Evolutionary conservation across 768 basidiomycete genomes (phyloP).

Genomic region (Rhodotorula paludigena): DNA sequence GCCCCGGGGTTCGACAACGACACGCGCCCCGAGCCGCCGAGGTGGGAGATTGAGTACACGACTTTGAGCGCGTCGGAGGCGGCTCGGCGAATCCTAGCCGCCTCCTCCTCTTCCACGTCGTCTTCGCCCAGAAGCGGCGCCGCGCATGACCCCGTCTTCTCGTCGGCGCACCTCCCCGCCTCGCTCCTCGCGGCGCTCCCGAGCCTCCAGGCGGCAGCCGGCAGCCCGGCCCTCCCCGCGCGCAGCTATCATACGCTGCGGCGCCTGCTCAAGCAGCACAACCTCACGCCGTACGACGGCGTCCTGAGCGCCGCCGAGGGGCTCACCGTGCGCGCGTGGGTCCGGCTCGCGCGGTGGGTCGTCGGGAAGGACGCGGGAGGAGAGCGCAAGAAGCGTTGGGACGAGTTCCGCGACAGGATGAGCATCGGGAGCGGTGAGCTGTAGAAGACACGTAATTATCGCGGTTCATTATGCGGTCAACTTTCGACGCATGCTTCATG

Average conservation of each 20-base stretch:
- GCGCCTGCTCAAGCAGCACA: slow-evolving; percentile 44
- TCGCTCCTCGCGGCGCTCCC: slow-evolving; percentile 48
- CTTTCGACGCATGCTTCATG: no score
- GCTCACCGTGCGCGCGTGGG: slow-evolving; percentile 71
- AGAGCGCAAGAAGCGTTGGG: slow-evolving; percentile 60
- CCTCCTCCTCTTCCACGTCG: neutral
- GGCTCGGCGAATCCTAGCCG: neutral
- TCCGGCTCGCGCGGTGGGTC: slow-evolving; percentile 61
- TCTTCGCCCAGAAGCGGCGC: slow-evolving; percentile 10
- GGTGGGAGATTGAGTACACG: slow-evolving; percentile 61
- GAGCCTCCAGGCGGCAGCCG: no score
- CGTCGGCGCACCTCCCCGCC: slow-evolving; percentile 33
- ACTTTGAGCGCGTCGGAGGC: slow-evolving; percentile 2
- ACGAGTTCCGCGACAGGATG: slow-evolving; percentile 68
- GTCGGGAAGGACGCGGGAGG: slow-evolving; percentile 46
- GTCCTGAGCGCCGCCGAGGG: slow-evolving; percentile 54
- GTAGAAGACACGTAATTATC: no score
- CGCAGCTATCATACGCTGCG: slow-evolving; percentile 55
- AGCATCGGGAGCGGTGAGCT: slow-evolving; percentile 54
- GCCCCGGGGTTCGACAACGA: neutral
- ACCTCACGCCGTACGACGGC: slow-evolving; percentile 60
- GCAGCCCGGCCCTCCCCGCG: slow-evolving; percentile 59
- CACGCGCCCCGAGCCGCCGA: slow-evolving; percentile 48
- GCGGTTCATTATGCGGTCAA: no score
- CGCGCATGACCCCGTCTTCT: slow-evolving; percentile 37